A percentile compares a stretch with the other conserved stretches of the same genome.
Evolutionary conservation across 257 asterid genomes (phyloP).

Genomic region (Solanum pinnatisectum): DNA sequence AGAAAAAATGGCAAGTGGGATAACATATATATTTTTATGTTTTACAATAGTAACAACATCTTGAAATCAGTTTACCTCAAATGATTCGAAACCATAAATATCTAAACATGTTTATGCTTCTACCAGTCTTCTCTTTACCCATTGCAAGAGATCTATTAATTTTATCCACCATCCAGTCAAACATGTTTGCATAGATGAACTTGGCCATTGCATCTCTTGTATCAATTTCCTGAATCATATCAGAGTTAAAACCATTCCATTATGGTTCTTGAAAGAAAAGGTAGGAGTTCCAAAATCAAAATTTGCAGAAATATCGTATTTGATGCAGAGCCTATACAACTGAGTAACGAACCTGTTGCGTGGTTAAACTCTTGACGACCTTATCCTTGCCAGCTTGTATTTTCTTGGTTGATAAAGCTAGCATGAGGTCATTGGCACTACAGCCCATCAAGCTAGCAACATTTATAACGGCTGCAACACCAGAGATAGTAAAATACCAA

Average conservation of each 20-base stretch:
- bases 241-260: not conserved
- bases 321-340: not conserved
- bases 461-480: slow-evolving; percentile 54
- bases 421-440: slow-evolving; percentile 52
- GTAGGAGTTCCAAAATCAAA: not conserved
- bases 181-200: slow-evolving; percentile 65
- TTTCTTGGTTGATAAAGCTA: slow-evolving; percentile 54
- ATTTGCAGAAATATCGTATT: not conserved
- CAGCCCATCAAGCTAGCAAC: slow-evolving; percentile 85
- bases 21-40: not conserved
- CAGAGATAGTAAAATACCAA: not conserved
- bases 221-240: slow-evolving; percentile 63
- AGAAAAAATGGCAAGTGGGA: not conserved
- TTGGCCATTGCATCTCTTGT: slow-evolving; percentile 82
- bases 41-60: not conserved
- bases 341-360: slow-evolving; percentile 51
- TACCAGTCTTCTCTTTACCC: slow-evolving; percentile 43
- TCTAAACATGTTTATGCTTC: slow-evolving; percentile 70
- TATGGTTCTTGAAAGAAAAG: not conserved
- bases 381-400: slow-evolving; percentile 71
- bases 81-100: slow-evolving; percentile 82
- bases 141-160: slow-evolving; percentile 56
- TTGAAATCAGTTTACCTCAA: slow-evolving; percentile 38
- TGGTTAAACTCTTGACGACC: slow-evolving; percentile 43
- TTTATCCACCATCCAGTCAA: slow-evolving; percentile 81